Evolutionary conservation across 2,329 filamentous ascomycete species (phyloP).

Genomic region (Colletotrichum shisoi): DNA sequence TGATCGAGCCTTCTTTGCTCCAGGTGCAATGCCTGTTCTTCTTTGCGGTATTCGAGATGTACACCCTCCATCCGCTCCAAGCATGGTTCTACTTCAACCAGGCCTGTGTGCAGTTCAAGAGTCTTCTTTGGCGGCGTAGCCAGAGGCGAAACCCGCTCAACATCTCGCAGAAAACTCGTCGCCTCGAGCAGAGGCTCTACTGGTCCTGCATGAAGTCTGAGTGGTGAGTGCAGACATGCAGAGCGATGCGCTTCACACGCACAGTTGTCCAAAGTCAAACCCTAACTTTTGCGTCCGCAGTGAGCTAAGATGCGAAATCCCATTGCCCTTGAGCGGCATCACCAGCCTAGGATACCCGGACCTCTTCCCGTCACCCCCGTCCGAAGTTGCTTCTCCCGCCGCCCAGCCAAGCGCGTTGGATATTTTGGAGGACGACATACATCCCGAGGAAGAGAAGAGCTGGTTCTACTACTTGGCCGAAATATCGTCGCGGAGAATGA

Average conservation of each 20-base stretch:
- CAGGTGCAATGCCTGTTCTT: conserved; percentile 47
- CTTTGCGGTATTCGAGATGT: conserved; percentile 48
- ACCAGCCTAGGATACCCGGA: conserved; percentile 44
- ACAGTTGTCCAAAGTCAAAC: not conserved
- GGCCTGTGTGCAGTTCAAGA: conserved; percentile 44
- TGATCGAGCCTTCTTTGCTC: conserved; percentile 44
- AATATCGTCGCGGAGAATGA: conserved; percentile 45
- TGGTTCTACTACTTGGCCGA: conserved; percentile 48
- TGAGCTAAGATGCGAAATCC: conserved; percentile 39
- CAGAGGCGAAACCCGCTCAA: not conserved
- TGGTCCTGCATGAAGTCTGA: conserved; percentile 49
- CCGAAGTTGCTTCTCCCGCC: conserved; percentile 29
- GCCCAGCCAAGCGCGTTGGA: conserved; percentile 6
- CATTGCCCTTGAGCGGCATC: conserved; percentile 36
- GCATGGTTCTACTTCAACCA: conserved; percentile 47
- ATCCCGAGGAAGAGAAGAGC: conserved; percentile 42
- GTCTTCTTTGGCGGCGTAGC: conserved; percentile 33
- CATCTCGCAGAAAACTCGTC: conserved; percentile 24
- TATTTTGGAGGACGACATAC: conserved; percentile 32
- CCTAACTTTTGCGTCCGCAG: conserved; percentile 6
- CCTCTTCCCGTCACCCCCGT: conserved; percentile 45
- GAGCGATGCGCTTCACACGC: too few relatives aligned
- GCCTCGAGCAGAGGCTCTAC: conserved; percentile 46
- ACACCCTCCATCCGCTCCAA: conserved; percentile 45
- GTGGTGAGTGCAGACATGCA: conserved; percentile 39